Evolutionary conservation across 2,329 filamentous ascomycete genomes (phyloP), one percentile per base, ranked within the genome.

Genomic region (Fusarium sacchari): DNA sequence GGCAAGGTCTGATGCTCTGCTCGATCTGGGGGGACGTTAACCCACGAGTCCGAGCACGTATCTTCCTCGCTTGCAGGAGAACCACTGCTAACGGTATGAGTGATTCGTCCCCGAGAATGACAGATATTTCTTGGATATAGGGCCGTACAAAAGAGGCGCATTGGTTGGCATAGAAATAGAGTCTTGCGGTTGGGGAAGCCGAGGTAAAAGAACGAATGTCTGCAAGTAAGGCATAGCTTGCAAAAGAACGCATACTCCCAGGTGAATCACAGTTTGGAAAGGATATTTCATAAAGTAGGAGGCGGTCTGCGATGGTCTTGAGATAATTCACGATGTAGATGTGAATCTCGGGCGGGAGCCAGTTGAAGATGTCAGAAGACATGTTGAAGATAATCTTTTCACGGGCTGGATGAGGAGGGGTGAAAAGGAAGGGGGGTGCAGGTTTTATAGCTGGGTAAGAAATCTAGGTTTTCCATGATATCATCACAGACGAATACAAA

Each of bases 171-270:
- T 7, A 17, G 22, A 57, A 56, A 34, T 56, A 61, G 2, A 20
- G n/a, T 58, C 49, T 32, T 18, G 37, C 58, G 12, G 9, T 24
- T 6, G 49, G 58, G 1, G 58, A 61, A 17, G 58, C 58, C 6
- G 15, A 56, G 3, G 6, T 24, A 2, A 61, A 15, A 9, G 28
- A 61, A 6, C 6, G 49, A 10, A 26, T 6, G 7, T 57, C 24
- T 1, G 20, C 15, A 13, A 43, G 11, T 3, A 6, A 22, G 20
- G 5, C 13, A 11, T 22, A 5, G 9, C 11, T 11, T 22, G 6
- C 6, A 32, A 32, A 14, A 32, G n/a, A n/a, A n/a, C n/a, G n/a
- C n/a, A n/a, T n/a, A n/a, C n/a, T n/a, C n/a, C n/a, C n/a, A n/a
- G n/a, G n/a, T n/a, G n/a, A n/a, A n/a, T n/a, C n/a, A n/a, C n/a